Evolutionary conservation across 495 filamentous ascomycete species (phyloP).

Genomic region (Hyaloscypha finlandica): DNA sequence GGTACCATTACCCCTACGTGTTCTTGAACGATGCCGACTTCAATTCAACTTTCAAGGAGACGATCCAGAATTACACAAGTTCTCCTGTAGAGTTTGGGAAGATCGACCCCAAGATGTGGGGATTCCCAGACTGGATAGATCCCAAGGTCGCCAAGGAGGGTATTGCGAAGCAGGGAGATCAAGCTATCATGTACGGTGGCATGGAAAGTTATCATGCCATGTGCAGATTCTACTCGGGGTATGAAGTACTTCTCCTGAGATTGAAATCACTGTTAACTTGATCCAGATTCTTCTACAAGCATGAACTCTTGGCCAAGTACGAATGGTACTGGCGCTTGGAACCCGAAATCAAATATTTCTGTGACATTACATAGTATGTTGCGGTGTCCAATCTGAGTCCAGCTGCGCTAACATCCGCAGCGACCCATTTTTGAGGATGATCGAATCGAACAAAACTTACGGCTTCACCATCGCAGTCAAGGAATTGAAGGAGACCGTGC

Average conservation of each 20-base stretch:
- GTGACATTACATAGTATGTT: conserved; percentile 97
- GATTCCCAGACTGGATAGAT: conserved; percentile 96
- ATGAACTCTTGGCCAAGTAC: conserved; percentile 92
- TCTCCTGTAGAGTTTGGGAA: conserved; percentile 88
- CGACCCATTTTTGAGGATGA: conserved; percentile 95
- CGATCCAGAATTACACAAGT: conserved; percentile 86
- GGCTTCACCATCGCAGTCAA: conserved; percentile 99
- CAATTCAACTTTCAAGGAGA: conserved; percentile 87
- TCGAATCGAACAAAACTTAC: conserved; percentile 91
- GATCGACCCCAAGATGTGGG: conserved; percentile 91
- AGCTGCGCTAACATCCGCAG: conserved; percentile 38
- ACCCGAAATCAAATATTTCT: conserved; percentile 99
- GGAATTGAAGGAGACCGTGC: conserved; percentile 95
- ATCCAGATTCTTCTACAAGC: conserved; percentile 92
- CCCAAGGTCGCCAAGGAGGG: conserved; percentile 91
- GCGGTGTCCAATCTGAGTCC: neutral
- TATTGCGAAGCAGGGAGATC: conserved; percentile 92
- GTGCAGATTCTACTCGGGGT: conserved; percentile 99
- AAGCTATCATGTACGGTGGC: conserved; percentile 99
- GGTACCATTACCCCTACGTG: conserved; percentile 99
- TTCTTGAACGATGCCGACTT: conserved; percentile 99
- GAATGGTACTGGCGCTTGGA: conserved; percentile 99
- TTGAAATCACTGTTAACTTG: conserved; percentile 6
- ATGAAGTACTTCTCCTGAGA: conserved; percentile 19
- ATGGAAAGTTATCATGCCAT: conserved; percentile 99